Evolutionary conservation across 805 yeast species (phyloP).

Genomic region (Metschnikowia koreensis): DNA sequence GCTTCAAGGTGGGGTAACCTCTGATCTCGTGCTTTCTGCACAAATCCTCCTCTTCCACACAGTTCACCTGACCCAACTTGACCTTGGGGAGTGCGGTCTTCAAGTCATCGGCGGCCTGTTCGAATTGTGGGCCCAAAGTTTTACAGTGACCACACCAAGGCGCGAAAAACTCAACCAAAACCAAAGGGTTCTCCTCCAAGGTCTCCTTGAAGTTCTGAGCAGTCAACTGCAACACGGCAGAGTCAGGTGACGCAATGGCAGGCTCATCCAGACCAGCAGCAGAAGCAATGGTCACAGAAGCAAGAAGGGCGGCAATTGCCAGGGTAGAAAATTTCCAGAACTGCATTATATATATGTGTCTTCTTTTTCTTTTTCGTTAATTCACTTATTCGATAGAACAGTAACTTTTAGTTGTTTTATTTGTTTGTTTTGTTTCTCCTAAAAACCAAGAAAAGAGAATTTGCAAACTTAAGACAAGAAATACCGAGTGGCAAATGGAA

Average conservation of each 20-base stretch:
- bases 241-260: conserved; percentile 76
- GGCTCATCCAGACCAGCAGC: conserved; percentile 46
- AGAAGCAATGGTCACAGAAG: conserved; percentile 30
- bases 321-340: conserved; percentile 41
- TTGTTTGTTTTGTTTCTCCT: neutral
- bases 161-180: conserved; percentile 84
- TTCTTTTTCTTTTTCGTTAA: neutral
- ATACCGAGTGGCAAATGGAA: neutral
- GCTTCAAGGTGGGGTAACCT: conserved; percentile 85
- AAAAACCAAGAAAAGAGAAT: neutral
- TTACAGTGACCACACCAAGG: conserved; percentile 99
- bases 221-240: conserved; percentile 82
- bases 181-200: conserved; percentile 70
- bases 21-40: conserved; percentile 65
- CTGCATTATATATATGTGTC: conserved; percentile 26
- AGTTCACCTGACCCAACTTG: conserved; percentile 79
- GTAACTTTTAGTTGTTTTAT: neutral
- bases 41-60: conserved; percentile 72
- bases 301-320: conserved; percentile 36
- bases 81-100: conserved; percentile 52
- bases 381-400: neutral
- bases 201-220: conserved; percentile 63
- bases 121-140: conserved; percentile 76
- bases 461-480: neutral
- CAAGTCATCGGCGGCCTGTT: conserved; percentile 66